Percentiles rank a stretch among this genome's conserved stretches.
Evolutionary conservation across 306 rosid species (phyloP).

Genomic region (Comarum palustre): DNA sequence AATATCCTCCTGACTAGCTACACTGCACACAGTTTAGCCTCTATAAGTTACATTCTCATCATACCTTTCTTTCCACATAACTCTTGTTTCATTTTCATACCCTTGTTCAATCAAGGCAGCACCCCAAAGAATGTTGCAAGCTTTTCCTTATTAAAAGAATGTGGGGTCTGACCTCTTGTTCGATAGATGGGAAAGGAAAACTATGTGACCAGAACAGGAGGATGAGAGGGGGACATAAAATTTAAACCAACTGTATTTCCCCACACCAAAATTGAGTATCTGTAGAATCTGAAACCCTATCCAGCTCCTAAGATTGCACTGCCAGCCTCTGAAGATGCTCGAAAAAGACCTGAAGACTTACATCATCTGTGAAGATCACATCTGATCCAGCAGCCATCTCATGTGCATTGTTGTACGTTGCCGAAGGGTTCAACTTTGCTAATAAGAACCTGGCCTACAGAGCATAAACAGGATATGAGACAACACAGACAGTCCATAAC

Average conservation of each 20-base stretch:
- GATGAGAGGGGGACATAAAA: slow-evolving; percentile 22
- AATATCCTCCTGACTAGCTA: slow-evolving; percentile 42
- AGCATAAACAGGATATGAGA: slow-evolving; percentile 19
- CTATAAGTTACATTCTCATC: slow-evolving; percentile 40
- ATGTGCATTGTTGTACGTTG: slow-evolving; percentile 82
- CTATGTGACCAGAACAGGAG: slow-evolving; percentile 37
- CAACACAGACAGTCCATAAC: slow-evolving; percentile 2
- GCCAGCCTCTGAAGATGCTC: slow-evolving; percentile 98
- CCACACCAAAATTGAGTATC: slow-evolving; percentile 42
- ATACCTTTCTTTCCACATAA: slow-evolving; percentile 45
- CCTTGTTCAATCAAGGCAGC: slow-evolving; percentile 46
- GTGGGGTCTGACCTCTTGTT: slow-evolving; percentile 41
- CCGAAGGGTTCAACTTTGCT: slow-evolving; percentile 96
- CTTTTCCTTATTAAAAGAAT: slow-evolving; percentile 43
- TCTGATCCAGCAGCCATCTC: slow-evolving; percentile 93
- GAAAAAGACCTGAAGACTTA: slow-evolving; percentile 94
- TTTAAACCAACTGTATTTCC: slow-evolving; percentile 28
- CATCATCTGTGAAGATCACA: slow-evolving; percentile 92
- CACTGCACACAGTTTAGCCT: slow-evolving; percentile 29
- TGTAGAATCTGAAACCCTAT: slow-evolving; percentile 31
- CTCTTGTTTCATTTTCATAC: slow-evolving; percentile 31
- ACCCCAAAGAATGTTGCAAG: slow-evolving; percentile 49
- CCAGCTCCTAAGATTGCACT: slow-evolving; percentile 76
- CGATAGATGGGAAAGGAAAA: slow-evolving; percentile 48
- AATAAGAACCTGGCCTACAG: slow-evolving; percentile 88